Evolutionary conservation across 768 basidiomycete genomes (phyloP).

Genomic region (Ramaria sp.): DNA sequence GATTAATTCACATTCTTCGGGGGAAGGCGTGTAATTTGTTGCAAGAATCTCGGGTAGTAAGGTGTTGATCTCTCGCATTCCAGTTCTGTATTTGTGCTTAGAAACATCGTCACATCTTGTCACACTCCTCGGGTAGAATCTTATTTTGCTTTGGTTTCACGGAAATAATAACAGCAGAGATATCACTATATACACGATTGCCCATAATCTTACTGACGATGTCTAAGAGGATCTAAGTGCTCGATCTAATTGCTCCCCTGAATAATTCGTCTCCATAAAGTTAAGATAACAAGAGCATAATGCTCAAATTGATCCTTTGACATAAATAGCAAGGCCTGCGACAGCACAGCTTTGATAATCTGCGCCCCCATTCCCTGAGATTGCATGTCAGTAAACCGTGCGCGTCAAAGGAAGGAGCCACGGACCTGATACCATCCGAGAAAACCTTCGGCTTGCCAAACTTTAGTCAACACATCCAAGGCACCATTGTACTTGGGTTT

Average conservation of each 20-base stretch:
- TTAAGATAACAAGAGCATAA: conserved; percentile 67
- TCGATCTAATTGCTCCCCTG: background rate
- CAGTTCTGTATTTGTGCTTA: no score
- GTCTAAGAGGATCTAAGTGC: background rate
- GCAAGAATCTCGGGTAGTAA: background rate
- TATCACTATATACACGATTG: no score
- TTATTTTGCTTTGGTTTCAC: no score
- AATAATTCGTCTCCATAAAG: conserved; percentile 22
- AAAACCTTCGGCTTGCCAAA: conserved; percentile 69
- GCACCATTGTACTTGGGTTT: conserved; percentile 55
- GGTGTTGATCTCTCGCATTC: background rate
- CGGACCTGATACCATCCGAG: conserved; percentile 92
- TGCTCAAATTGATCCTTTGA: conserved; percentile 96
- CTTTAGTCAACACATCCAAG: conserved; percentile 58
- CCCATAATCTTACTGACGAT: no score
- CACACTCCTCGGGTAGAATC: no score
- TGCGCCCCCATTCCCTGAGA: conserved; percentile 90
- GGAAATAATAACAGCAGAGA: no score
- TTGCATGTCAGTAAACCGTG: background rate
- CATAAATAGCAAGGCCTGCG: conserved; percentile 92
- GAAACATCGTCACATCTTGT: no score
- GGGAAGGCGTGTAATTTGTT: background rate
- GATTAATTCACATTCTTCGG: background rate
- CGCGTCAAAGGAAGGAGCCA: background rate
- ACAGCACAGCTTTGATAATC: conserved; percentile 89